A percentile compares a stretch with the other conserved stretches of the same genome.
phyloP scores from a whole-genome alignment of 2,329 filamentous ascomycete species.

The Xylariaceae sp. region DNA sequence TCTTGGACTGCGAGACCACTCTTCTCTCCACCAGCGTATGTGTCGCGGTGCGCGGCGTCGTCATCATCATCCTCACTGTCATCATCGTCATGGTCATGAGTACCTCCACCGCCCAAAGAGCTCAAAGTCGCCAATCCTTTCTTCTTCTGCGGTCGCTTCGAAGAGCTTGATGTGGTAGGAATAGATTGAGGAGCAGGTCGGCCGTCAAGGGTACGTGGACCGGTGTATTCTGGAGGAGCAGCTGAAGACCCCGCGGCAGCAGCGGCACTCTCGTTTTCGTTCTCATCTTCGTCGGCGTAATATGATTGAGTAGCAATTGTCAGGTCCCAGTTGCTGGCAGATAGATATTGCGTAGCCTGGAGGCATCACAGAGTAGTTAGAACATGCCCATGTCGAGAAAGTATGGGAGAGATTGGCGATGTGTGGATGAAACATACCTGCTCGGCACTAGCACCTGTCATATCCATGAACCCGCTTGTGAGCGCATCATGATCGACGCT shows the following conservation, averaged over 20 bases:
- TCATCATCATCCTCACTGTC: conserved; percentile 57
- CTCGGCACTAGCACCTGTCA: conserved; percentile 58
- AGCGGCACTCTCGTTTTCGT: conserved; percentile 43
- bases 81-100: conserved; percentile 61
- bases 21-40: conserved; percentile 87
- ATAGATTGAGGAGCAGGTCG: conserved; percentile 58
- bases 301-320: conserved; percentile 66
- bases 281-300: conserved; percentile 63
- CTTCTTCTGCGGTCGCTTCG: conserved; percentile 56
- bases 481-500: conserved; percentile 49
- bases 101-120: conserved; percentile 56
- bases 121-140: conserved; percentile 67
- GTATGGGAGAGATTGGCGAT: conserved; percentile 4
- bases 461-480: conserved; percentile 59
- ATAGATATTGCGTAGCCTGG: conserved; percentile 72
- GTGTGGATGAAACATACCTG: conserved; percentile 37
- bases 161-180: conserved; percentile 37
- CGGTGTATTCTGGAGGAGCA: conserved; percentile 55
- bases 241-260: conserved; percentile 46
- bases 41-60: conserved; percentile 67
- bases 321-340: conserved; percentile 70
- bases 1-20: conserved; percentile 74
- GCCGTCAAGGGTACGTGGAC: conserved; percentile 67
- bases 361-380: not conserved
- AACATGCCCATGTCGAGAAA: not conserved